Evolutionary conservation across 225 moss, liverwort and hornwort genomes (phyloP).

Genomic region (Lunularia cruciata): DNA sequence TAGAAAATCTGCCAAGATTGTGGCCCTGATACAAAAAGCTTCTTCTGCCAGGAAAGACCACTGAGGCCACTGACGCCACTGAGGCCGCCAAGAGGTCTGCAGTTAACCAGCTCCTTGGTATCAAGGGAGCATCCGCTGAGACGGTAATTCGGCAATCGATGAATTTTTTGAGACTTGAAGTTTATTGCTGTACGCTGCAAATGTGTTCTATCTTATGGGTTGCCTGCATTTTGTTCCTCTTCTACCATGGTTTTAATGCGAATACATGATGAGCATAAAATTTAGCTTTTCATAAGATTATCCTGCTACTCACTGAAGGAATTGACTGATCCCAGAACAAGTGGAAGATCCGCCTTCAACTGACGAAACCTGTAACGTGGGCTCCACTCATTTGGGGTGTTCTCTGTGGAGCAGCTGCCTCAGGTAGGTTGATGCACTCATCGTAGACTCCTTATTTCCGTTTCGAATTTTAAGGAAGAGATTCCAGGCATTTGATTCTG

Average conservation of each 20-base stretch:
- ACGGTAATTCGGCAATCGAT: too few species aligned
- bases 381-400: slow-evolving; percentile 97
- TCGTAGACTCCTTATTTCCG: background rate
- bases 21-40: background rate
- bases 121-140: slow-evolving; percentile 80
- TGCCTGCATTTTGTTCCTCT: too few species aligned
- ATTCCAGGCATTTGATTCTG: too few species aligned
- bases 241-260: too few species aligned
- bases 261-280: too few species aligned
- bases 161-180: background rate
- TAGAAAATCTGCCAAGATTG: background rate
- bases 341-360: slow-evolving; percentile 97
- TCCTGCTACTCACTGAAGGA: background rate
- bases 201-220: too few species aligned
- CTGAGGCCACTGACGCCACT: slow-evolving; percentile 28
- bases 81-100: slow-evolving; percentile 50
- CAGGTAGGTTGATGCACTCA: slow-evolving; percentile 46
- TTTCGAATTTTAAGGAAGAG: too few species aligned
- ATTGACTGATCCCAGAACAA: slow-evolving; percentile 49
- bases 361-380: slow-evolving; percentile 98
- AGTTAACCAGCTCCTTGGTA: slow-evolving; percentile 84
- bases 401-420: slow-evolving; percentile 92
- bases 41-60: slow-evolving; percentile 32
- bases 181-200: background rate
- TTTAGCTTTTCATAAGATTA: too few species aligned